These are phyloP conservation scores for Scutellaria minor DNA, from an alignment of 257 asterid genomes.

Conservation along the genomic window DNA sequence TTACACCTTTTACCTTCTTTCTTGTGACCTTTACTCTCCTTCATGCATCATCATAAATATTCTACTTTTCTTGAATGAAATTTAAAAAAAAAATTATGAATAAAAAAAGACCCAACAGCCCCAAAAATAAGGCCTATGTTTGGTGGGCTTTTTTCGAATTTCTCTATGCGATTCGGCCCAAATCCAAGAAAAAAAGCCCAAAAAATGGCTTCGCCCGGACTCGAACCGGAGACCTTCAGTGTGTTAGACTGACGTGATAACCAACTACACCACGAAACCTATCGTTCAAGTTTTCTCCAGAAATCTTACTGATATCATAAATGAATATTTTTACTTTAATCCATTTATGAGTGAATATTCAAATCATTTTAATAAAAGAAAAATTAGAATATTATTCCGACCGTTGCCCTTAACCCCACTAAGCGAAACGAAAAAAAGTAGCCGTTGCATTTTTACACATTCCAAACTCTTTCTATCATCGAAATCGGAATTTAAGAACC, in stretches of 20 bases:
- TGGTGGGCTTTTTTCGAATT: no score
- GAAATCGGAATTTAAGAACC: not conserved
- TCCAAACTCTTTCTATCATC: constrained; percentile 5
- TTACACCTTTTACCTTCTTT: constrained; percentile 14
- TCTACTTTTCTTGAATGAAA: no score
- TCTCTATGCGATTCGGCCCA: no score
- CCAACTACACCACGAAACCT: constrained; percentile 98
- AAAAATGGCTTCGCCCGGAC: constrained; percentile 67
- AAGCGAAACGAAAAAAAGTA: constrained; percentile 25
- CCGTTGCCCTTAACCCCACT: constrained; percentile 26
- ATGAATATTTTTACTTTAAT: not conserved
- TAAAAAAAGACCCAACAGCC: no score
- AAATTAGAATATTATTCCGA: constrained; percentile 20
- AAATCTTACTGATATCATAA: not conserved
- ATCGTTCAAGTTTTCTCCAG: fast-evolving
- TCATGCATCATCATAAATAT: no score
- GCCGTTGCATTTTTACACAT: constrained; percentile 34
- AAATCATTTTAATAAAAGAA: no score
- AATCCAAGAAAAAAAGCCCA: not conserved
- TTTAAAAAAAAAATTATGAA: no score
- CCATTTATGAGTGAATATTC: no score
- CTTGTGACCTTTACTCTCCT: constrained; percentile 5
- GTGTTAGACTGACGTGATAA: constrained; percentile 99
- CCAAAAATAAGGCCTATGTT: no score
- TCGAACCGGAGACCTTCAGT: constrained; percentile 98